Percentiles rank a stretch among this genome's conserved stretches.
These are phyloP conservation scores for Excoecaria cochinchinensis DNA, from an alignment of 345 rosid genomes.

Conservation along the genomic window DNA sequence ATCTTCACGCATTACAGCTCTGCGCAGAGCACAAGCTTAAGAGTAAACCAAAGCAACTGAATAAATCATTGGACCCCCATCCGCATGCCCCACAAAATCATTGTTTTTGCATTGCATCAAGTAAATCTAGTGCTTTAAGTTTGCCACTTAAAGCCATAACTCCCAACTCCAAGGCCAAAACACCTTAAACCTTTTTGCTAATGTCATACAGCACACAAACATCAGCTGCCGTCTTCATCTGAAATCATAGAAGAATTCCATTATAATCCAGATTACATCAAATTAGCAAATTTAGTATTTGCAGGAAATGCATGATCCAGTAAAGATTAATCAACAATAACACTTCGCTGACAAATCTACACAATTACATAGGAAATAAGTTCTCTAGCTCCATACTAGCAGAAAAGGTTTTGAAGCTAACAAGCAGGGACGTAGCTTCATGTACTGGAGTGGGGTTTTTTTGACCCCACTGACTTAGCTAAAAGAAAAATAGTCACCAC, in stretches of 20 bases:
- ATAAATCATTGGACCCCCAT: no score
- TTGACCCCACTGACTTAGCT: no score
- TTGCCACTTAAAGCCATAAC: slow-evolving; percentile 1
- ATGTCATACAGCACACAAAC: slow-evolving; percentile 73
- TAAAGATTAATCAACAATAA: background rate
- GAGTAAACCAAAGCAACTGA: no score
- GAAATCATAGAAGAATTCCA: slow-evolving; percentile 26
- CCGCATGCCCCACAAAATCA: no score
- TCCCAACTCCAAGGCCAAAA: background rate
- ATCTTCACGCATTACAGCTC: no score
- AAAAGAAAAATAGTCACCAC: no score
- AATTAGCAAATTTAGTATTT: background rate
- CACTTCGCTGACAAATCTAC: background rate
- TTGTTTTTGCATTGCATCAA: background rate
- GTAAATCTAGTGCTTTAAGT: background rate
- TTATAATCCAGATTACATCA: slow-evolving; percentile 3
- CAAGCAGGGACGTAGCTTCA: background rate
- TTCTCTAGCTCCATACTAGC: background rate
- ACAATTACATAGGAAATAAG: background rate
- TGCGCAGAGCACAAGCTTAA: no score
- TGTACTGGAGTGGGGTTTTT: no score
- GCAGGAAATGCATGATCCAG: background rate
- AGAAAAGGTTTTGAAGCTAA: background rate
- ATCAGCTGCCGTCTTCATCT: slow-evolving; percentile 99
- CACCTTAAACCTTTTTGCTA: slow-evolving; percentile 42